A percentile compares a stretch with the other conserved stretches of the same genome.
These are phyloP conservation scores for Sporothrix pseudoabietina DNA, from an alignment of 2,329 filamentous ascomycete genomes.

Conservation along the genomic window DNA sequence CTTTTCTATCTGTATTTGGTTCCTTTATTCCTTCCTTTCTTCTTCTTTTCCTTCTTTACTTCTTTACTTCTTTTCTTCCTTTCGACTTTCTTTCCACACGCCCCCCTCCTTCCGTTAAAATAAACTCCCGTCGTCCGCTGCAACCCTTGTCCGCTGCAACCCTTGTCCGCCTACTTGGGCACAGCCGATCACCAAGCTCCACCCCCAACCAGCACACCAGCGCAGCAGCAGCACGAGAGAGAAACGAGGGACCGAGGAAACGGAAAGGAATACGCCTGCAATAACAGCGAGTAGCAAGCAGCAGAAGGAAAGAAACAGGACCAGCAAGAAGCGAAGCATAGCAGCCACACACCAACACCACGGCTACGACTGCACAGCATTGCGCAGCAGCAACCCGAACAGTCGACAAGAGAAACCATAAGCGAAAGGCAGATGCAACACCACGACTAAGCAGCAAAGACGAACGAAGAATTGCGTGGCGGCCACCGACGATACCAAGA, in stretches of 20 bases:
- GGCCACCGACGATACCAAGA: constrained; percentile 26
- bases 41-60: background rate
- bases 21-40: background rate
- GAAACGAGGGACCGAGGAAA: constrained; percentile 18
- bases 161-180: constrained; percentile 27
- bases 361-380: constrained; percentile 3
- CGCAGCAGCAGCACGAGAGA: constrained; percentile 9
- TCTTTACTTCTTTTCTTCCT: background rate
- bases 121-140: constrained; percentile 26
- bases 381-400: constrained; percentile 20
- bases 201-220: constrained; percentile 19
- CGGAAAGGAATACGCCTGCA: constrained; percentile 9
- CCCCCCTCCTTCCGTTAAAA: constrained; percentile 8
- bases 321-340: background rate
- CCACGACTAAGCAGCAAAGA: constrained; percentile 22
- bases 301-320: background rate
- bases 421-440: constrained; percentile 24
- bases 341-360: background rate
- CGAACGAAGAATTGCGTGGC: background rate
- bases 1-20: background rate
- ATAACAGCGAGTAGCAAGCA: background rate
- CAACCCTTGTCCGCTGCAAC: constrained; percentile 26
- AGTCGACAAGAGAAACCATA: background rate
- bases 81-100: background rate
- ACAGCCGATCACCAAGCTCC: constrained; percentile 26